Percentiles rank a stretch among this genome's conserved stretches.
phyloP scores from a whole-genome alignment of 2,329 filamentous ascomycete genomes.

The Tolypocladium nubicola region DNA sequence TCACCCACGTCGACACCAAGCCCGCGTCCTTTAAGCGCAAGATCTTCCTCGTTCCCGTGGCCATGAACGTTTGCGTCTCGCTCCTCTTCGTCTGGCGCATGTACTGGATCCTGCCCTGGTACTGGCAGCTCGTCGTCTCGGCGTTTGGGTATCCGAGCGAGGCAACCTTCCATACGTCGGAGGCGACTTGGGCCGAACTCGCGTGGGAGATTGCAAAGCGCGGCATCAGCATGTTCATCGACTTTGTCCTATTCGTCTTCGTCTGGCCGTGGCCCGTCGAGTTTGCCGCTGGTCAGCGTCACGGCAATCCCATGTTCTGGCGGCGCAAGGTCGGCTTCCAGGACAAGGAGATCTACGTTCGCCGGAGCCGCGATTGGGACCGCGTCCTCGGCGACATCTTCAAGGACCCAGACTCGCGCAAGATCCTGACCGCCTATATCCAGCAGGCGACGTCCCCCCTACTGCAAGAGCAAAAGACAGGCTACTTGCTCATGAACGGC shows the following conservation, averaged over 20 bases:
- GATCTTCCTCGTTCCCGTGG: constrained; percentile 69
- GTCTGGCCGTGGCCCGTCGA: constrained; percentile 65
- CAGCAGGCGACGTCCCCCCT: constrained; percentile 58
- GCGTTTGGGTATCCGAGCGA: constrained; percentile 56
- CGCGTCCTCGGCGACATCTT: constrained; percentile 44
- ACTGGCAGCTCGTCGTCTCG: constrained; percentile 55
- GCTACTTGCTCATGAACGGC: constrained; percentile 74
- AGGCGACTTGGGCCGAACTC: constrained; percentile 46
- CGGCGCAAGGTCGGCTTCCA: constrained; percentile 65
- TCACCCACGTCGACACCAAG: constrained; percentile 71
- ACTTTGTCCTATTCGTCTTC: constrained; percentile 59
- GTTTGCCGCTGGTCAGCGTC: constrained; percentile 51
- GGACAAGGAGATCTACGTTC: constrained; percentile 70
- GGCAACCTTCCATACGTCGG: constrained; percentile 50
- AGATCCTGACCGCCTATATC: constrained; percentile 51
- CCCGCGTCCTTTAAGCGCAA: constrained; percentile 64
- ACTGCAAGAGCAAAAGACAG: constrained; percentile 66
- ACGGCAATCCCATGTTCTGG: constrained; percentile 60
- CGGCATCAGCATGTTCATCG: constrained; percentile 56
- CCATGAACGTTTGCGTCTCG: constrained; percentile 62
- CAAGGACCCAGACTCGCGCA: constrained; percentile 38
- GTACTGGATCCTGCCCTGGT: constrained; percentile 60
- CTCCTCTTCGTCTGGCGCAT: constrained; percentile 57
- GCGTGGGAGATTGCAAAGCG: constrained; percentile 47
- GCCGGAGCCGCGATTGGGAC: constrained; percentile 67